These are phyloP conservation scores for Pogostemon cablin DNA, from an alignment of 257 asterid species.

Conservation along the genomic window DNA sequence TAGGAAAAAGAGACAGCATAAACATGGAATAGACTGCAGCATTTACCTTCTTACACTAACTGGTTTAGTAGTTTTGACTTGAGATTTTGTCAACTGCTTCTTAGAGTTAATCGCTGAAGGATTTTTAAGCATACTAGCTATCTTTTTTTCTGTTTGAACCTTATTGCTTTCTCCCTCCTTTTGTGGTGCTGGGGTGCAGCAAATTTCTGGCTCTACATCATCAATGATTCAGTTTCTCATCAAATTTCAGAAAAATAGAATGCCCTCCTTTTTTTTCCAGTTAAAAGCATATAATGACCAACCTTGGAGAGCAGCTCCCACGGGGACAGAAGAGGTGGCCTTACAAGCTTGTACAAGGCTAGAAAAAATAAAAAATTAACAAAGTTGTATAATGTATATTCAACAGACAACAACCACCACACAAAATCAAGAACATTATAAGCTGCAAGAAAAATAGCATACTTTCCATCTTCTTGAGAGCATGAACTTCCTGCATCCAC, in stretches of 20 bases:
- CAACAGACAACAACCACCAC: no score
- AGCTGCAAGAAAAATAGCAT: slow-evolving; percentile 21
- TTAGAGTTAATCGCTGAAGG: slow-evolving; percentile 68
- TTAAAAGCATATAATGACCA: slow-evolving; percentile 18
- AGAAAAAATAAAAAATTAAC: slow-evolving; percentile 1
- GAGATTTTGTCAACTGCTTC: slow-evolving; percentile 53
- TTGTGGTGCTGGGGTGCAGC: slow-evolving; percentile 71
- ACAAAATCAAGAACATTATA: background rate
- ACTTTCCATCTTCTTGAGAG: slow-evolving; percentile 38
- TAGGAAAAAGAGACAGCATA: background rate
- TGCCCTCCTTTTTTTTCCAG: background rate
- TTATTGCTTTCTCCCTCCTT: slow-evolving; percentile 46
- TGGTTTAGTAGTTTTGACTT: slow-evolving; percentile 52
- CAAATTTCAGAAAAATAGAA: background rate
- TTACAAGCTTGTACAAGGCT: slow-evolving; percentile 30
- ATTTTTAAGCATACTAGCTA: slow-evolving; percentile 62
- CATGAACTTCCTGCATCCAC: slow-evolving; percentile 22
- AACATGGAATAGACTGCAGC: background rate
- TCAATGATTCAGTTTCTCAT: slow-evolving; percentile 15
- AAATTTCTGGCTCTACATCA: slow-evolving; percentile 41
- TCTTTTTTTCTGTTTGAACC: slow-evolving; percentile 61
- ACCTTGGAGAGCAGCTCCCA: slow-evolving; percentile 44
- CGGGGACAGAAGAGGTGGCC: slow-evolving; percentile 30
- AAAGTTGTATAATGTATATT: no score
- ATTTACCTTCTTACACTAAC: slow-evolving; percentile 61